Percentiles rank a stretch among this genome's conserved stretches.
phyloP scores from a whole-genome alignment of 2,329 filamentous ascomycete species.

The Penicillium sp. region DNA sequence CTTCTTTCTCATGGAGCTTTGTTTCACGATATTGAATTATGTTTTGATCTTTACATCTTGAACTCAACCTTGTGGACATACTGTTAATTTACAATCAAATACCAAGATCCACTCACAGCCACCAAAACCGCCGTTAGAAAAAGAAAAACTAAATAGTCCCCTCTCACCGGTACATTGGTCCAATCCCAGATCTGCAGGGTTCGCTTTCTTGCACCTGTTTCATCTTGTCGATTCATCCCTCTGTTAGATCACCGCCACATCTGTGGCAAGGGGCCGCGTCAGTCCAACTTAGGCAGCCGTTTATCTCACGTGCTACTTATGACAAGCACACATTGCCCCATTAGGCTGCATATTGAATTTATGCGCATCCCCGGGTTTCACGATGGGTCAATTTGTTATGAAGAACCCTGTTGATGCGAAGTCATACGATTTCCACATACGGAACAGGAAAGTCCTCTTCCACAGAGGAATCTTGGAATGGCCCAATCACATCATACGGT shows the following conservation, averaged over 20 bases:
- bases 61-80: background rate
- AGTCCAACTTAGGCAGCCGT: constrained; percentile 12
- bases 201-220: constrained; percentile 5
- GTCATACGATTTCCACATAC: background rate
- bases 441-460: background rate
- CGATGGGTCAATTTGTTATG: too few relatives aligned
- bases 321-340: background rate
- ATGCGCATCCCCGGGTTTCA: background rate
- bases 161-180: background rate
- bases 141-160: background rate
- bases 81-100: background rate
- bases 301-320: background rate
- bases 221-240: background rate
- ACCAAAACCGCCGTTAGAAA: background rate
- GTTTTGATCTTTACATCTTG: background rate
- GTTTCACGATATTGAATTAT: background rate
- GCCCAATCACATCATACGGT: background rate
- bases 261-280: constrained; percentile 21
- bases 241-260: constrained; percentile 13
- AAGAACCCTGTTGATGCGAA: too few relatives aligned
- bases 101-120: background rate
- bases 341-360: background rate
- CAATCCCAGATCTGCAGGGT: constrained; percentile 12
- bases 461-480: background rate
- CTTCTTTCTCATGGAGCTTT: background rate